phyloP scores from a whole-genome alignment of 1,284 basidiomycete species.

The Quambalaria eucalypti region DNA sequence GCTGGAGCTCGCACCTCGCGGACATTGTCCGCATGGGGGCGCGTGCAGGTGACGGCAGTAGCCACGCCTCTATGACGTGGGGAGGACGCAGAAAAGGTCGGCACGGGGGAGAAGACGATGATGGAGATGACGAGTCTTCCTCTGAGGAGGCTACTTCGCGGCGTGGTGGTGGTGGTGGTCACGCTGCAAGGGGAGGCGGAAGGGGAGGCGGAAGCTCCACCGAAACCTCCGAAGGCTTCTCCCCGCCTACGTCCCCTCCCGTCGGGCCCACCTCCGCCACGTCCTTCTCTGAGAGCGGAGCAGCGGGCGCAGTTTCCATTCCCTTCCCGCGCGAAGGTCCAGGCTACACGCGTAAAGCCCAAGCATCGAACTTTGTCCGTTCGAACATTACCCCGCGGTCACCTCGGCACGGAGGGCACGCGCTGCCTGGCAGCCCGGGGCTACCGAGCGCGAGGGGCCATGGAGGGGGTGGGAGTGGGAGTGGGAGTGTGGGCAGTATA shows the following conservation, averaged over 20 bases:
- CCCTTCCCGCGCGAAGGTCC: neutral
- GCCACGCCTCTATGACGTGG: neutral
- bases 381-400: neutral
- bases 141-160: neutral
- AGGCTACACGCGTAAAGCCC: neutral
- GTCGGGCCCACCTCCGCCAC: neutral
- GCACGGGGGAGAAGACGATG: neutral
- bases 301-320: neutral
- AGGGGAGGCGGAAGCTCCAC: neutral
- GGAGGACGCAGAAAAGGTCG: neutral
- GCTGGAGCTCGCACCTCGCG: neutral
- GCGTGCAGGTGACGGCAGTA: neutral
- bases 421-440: neutral
- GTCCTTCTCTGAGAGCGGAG: neutral
- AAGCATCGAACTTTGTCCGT: neutral
- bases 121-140: slow-evolving; percentile 1
- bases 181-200: neutral
- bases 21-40: neutral
- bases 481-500: no score
- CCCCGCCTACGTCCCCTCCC: neutral
- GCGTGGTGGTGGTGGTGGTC: neutral
- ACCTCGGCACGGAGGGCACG: neutral
- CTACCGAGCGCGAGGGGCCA: neutral
- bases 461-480: neutral
- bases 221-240: neutral